Conservation (phyloP, 129 eudicot genomes). For the Saussurea involucrata region DNA sequence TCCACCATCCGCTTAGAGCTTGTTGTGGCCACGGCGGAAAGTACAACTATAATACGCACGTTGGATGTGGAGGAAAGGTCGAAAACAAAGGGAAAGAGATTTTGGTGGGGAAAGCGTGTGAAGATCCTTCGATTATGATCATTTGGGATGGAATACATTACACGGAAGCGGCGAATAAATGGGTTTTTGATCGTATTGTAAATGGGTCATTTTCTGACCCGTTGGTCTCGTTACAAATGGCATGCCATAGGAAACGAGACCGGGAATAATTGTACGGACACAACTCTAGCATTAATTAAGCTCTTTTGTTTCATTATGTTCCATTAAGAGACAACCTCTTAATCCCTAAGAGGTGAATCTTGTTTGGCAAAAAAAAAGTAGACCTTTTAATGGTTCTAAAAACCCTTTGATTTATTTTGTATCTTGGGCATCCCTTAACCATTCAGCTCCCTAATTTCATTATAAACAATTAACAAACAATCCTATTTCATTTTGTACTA, state of each 20-base stretch:
- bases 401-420: no score
- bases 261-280: neutral
- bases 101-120: conserved; percentile 35
- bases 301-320: no score
- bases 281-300: neutral
- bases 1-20: conserved; percentile 38
- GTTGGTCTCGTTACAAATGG: conserved; percentile 36
- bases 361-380: no score
- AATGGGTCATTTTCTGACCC: conserved; percentile 59
- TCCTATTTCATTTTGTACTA: no score
- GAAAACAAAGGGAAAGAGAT: conserved; percentile 37
- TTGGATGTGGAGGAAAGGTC: conserved; percentile 34
- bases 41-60: conserved; percentile 40
- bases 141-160: conserved; percentile 74
- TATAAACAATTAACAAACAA: no score
- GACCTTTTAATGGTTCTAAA: no score
- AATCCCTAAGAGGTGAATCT: no score
- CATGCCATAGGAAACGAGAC: conserved; percentile 36
- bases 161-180: conserved; percentile 64
- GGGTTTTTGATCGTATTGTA: conserved; percentile 49
- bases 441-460: no score
- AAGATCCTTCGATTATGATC: conserved; percentile 36
- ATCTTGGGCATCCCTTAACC: no score
- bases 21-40: conserved; percentile 69
- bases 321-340: no score